These are phyloP conservation scores for Saccharum spontaneum DNA, from an alignment of 176 grass and related monocot species.

Conservation along the genomic window DNA sequence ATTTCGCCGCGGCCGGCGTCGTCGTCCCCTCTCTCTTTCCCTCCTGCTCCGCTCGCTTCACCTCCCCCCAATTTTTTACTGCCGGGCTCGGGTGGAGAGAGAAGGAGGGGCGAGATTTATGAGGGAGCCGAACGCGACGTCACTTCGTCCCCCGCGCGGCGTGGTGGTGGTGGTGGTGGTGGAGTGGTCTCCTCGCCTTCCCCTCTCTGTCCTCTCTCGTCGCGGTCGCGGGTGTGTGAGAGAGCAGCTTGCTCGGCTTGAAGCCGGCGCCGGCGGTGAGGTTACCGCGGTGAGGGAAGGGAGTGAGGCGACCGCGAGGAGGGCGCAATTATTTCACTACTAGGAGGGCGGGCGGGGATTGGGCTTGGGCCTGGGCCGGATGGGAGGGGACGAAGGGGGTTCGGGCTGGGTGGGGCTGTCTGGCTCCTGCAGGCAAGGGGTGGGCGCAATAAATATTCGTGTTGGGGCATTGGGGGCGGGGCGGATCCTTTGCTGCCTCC, in stretches of 20 bases:
- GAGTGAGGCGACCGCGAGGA: slow-evolving; percentile 20
- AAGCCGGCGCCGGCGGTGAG: background rate
- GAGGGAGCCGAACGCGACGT: slow-evolving; percentile 15
- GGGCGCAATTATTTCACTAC: slow-evolving; percentile 24
- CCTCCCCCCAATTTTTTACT: slow-evolving; percentile 1
- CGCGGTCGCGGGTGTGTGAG: background rate
- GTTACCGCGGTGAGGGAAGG: background rate
- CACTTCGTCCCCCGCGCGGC: background rate
- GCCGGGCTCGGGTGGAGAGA: background rate
- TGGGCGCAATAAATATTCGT: slow-evolving; percentile 44
- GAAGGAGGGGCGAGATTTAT: slow-evolving; percentile 4
- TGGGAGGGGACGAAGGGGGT: too few relatives aligned
- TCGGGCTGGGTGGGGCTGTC: slow-evolving; percentile 24
- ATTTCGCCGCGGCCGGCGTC: slow-evolving; percentile 8
- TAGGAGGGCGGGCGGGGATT: too few relatives aligned
- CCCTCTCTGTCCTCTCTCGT: background rate
- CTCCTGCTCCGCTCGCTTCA: background rate
- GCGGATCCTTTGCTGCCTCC: slow-evolving; percentile 31
- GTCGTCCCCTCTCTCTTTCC: background rate
- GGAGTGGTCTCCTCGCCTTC: background rate
- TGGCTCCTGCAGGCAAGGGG: slow-evolving; percentile 46
- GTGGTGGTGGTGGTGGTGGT: background rate
- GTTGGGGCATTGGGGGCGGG: slow-evolving; percentile 6
- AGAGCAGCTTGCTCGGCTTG: background rate
- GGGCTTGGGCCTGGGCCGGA: background rate